Percentiles rank a stretch among this genome's conserved stretches.
These are phyloP conservation scores for Hypomyces perniciosus DNA, from an alignment of 2,329 filamentous ascomycete species.

Conservation along the genomic window DNA sequence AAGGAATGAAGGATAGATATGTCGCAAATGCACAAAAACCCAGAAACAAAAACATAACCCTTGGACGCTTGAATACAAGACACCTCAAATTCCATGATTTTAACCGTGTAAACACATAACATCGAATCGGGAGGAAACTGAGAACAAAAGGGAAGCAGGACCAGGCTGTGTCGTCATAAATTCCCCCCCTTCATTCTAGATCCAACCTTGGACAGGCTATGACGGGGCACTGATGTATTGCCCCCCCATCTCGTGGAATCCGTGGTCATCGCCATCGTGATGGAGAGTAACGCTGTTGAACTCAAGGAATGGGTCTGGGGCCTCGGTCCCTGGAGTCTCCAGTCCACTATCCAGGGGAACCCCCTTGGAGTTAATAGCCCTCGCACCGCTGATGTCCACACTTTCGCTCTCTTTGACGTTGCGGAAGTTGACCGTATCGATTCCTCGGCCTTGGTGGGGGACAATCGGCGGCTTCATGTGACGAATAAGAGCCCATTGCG, in stretches of 20 bases:
- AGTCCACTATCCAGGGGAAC: slow-evolving; percentile 82
- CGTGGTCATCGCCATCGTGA: slow-evolving; percentile 81
- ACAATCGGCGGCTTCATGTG: slow-evolving; percentile 98
- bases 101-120: slow-evolving; percentile 8
- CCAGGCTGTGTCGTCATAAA: background rate
- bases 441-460: slow-evolving; percentile 79
- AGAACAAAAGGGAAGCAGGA: background rate
- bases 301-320: slow-evolving; percentile 89
- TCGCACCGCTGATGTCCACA: slow-evolving; percentile 70
- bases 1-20: slow-evolving; percentile 4
- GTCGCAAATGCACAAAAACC: background rate
- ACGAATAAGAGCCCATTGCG: slow-evolving; percentile 92
- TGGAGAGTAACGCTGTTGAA: slow-evolving; percentile 98
- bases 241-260: slow-evolving; percentile 18
- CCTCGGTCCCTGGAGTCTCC: slow-evolving; percentile 75
- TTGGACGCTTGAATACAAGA: slow-evolving; percentile 8
- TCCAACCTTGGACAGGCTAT: slow-evolving; percentile 2
- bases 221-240: slow-evolving; percentile 16
- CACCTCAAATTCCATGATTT: slow-evolving; percentile 3
- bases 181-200: background rate
- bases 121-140: slow-evolving; percentile 2
- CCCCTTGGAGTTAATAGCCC: slow-evolving; percentile 56
- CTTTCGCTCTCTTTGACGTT: slow-evolving; percentile 97
- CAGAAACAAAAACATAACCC: slow-evolving; percentile 2
- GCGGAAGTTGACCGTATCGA: slow-evolving; percentile 94